phyloP scores from a whole-genome alignment of 2,329 filamentous ascomycete genomes.

The Aspergillus amoenus region DNA sequence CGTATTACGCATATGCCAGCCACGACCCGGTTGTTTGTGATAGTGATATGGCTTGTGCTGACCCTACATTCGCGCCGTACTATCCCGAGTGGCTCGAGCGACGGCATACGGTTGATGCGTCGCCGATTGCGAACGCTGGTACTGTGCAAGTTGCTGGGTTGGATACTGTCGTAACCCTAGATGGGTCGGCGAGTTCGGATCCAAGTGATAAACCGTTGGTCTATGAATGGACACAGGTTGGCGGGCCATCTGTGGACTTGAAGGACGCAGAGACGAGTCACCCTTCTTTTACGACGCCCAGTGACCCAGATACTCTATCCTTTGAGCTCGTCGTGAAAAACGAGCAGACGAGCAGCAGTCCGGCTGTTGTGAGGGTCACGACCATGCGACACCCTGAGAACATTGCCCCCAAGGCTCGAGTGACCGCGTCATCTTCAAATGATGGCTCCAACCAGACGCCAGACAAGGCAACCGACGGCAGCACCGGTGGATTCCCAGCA shows the following conservation, averaged over 20 bases:
- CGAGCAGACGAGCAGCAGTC: conserved; percentile 1
- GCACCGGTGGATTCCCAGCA: conserved; percentile 3
- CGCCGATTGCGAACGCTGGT: not conserved
- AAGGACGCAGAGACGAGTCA: not conserved
- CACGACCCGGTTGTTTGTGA: conserved; percentile 3
- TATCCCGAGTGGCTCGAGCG: conserved; percentile 8
- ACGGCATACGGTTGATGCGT: not conserved
- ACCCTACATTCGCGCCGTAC: not conserved
- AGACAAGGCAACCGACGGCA: conserved; percentile 5
- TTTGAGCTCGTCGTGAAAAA: conserved; percentile 7
- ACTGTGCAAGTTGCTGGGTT: not conserved
- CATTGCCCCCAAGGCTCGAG: conserved; percentile 1
- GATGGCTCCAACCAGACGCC: not conserved
- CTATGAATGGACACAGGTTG: conserved; percentile 8
- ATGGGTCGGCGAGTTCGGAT: conserved; percentile 6
- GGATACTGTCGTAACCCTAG: not conserved
- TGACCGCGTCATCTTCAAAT: conserved; percentile 7
- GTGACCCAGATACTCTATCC: not conserved
- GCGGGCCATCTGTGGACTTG: not conserved
- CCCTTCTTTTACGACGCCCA: not conserved
- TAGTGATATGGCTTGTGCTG: not conserved
- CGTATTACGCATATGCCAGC: conserved; percentile 7
- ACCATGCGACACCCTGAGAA: not conserved
- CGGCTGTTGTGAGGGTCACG: not conserved
- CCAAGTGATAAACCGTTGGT: not conserved